Percentiles rank a stretch among this genome's conserved stretches.
Conservation (phyloP, 768 basidiomycete genomes). For the Crepidotus variabilis region DNA sequence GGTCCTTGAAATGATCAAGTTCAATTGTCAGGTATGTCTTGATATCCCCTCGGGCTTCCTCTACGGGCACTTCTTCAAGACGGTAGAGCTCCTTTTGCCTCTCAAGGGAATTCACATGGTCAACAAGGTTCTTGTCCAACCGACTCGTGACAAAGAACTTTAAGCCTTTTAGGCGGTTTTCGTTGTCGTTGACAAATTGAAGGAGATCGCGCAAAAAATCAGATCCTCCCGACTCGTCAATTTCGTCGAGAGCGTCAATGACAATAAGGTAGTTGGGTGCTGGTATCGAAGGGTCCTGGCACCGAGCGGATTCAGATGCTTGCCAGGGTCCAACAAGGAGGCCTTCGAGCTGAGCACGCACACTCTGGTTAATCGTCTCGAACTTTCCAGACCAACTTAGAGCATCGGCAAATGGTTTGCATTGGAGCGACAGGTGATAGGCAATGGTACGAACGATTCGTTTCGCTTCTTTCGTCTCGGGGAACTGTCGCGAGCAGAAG, state of each 20-base stretch:
- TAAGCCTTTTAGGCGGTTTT: constrained; percentile 8
- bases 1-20: background rate
- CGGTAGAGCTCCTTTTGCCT: too few species aligned
- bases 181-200: constrained; percentile 5
- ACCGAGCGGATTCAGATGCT: background rate
- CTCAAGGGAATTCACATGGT: background rate
- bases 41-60: background rate
- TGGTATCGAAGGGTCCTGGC: background rate
- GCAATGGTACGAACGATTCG: constrained; percentile 15
- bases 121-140: constrained; percentile 12
- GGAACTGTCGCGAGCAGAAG: constrained; percentile 20
- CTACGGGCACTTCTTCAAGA: background rate
- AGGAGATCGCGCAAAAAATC: constrained; percentile 15
- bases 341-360: background rate
- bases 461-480: constrained; percentile 10
- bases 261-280: constrained; percentile 15
- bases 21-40: background rate
- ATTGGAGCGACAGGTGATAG: constrained; percentile 11
- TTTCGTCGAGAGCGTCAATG: constrained; percentile 21
- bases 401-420: constrained; percentile 7
- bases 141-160: constrained; percentile 22
- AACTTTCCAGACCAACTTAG: constrained; percentile 3
- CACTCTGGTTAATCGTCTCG: background rate
- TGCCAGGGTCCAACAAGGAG: constrained; percentile 5
- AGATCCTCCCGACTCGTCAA: constrained; percentile 9